Percentiles rank a stretch among this genome's conserved stretches.
These are phyloP conservation scores for Aspergillus bridgeri DNA, from an alignment of 495 filamentous ascomycete species.

Conservation along the genomic window DNA sequence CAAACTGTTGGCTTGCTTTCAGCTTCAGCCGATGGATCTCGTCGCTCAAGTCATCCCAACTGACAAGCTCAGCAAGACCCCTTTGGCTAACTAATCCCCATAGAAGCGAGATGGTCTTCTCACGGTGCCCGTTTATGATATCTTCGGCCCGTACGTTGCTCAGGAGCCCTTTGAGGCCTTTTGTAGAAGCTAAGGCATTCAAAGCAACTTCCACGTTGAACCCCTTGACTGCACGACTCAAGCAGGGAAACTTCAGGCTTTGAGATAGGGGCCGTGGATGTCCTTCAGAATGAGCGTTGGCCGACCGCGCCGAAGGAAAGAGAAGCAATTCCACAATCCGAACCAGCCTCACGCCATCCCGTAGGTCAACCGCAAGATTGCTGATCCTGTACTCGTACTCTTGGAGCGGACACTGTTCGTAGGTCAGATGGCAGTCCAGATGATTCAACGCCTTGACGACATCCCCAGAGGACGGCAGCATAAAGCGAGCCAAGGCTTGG, in stretches of 20 bases:
- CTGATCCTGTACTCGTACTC: conserved; percentile 57
- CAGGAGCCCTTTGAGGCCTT: conserved; percentile 31
- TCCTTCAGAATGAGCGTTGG: conserved; percentile 10
- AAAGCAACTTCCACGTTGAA: conserved; percentile 62
- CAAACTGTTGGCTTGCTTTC: conserved; percentile 21
- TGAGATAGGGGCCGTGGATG: conserved; percentile 49
- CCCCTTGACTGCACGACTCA: conserved; percentile 55
- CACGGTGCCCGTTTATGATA: conserved; percentile 64
- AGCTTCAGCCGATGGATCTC: conserved; percentile 47
- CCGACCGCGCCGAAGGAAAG: conserved; percentile 30
- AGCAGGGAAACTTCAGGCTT: conserved; percentile 57
- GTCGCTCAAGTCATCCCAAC: conserved; percentile 50
- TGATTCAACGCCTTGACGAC: conserved; percentile 52
- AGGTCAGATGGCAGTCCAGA: conserved; percentile 52
- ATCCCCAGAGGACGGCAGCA: conserved; percentile 61
- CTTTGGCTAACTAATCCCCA: conserved; percentile 59
- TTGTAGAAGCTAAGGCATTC: conserved; percentile 43
- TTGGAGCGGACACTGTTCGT: conserved; percentile 54
- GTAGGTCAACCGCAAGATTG: conserved; percentile 62
- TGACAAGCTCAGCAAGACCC: conserved; percentile 52
- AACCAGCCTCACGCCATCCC: conserved; percentile 60
- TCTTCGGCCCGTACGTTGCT: conserved; percentile 53
- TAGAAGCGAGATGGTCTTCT: conserved; percentile 61
- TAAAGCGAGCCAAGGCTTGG: conserved; percentile 45
- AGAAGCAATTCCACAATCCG: conserved; percentile 59